Base-by-base conservation (phyloP, 1,284 basidiomycete genomes). In the Ganoderma resinaceum region DNA sequence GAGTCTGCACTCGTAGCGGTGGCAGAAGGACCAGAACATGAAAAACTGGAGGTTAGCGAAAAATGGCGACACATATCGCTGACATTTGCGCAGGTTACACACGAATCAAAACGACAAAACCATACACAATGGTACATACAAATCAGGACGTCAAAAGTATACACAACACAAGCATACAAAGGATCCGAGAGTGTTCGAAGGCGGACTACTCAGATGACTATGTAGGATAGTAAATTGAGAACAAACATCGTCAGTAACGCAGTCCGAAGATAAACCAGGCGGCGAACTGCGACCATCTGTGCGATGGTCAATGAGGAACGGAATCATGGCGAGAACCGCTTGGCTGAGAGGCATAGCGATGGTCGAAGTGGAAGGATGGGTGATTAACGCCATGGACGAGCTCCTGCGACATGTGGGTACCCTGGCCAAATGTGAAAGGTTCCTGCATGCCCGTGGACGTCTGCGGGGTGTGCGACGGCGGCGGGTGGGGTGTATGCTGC, bases 361-460 rank as follows among this genome's bases (percentile, higher is more conserved):
- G 40, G 18, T 55, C 62, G 31, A 64, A 63, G 29, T 72, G 69
- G 29, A 64, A 67, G 33, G 72, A 65, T 2, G 73, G 71, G 49
- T 73, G 73, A 61, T 68, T 66, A 6, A 74, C 68, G 31, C 67
- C 69, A 26, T 75, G 69, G 8, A 59, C 26, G 62, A 75, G 77
- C 2, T 74, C 72, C 11, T 72, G 70, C 9, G 75, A 66, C 12
- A 77, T 49, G 16, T 78, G 74, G 14, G n/a, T n/a, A n/a, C 71
- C 55, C 63, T 77, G 73, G 42, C 76, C 76, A 65, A 80, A 80
- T 33, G 77, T 73, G 73, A 80, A 80, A 29, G 75, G 69, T 29
- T 70, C 72, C 61, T 74, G 70, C 3, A 70, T 43, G 1, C 9
- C 29, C 2, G 31, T 16, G 31, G 29, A 31, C 16, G 52, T 20